Base-by-base conservation (phyloP, 2,329 filamentous ascomycete genomes). In the Xylariaceae sp. region DNA sequence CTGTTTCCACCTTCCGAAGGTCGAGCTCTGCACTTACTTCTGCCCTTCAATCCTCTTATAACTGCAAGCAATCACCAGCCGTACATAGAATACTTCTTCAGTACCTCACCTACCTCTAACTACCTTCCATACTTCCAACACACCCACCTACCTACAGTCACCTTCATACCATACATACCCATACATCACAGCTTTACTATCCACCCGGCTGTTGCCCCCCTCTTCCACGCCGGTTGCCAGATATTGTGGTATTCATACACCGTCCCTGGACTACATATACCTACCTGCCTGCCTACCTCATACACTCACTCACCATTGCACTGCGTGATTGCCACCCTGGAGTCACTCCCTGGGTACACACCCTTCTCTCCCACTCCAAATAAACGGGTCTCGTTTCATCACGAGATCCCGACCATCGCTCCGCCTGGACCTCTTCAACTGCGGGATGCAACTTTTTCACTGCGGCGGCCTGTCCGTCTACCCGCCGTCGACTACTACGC, bases 391-490 rank as follows among this genome's bases (percentile, higher is more conserved):
- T 47, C 44, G 42, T 41, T 39, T 36, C 30, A 42, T 38, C 30
- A 28, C 29, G 24, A 12, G 18, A 31, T 24, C 12, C 17, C 29
- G 24, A 8, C 16, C 26, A 19, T 36, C 43, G 39, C 39, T 22
- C 13, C 34, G 32, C 19, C 19, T 35, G 43, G 9, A 29, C 4
- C n/a, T 29, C 12, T 13, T n/a, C 4, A 15, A 19, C 18, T 22
- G 38, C 42, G 43, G 33, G 38, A 61, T 61, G 59, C 43, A 47
- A 31, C 39, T 37, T 29, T 41, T 35, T 8, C 45, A 44, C 35
- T 43, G 39, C 40, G 48, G 50, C 55, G 51, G 50, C 46, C 48
- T 53, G 50, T 42, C 53, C 52, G 52, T 51, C 50, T 46, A 35
- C 37, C 48, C 47, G 12, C 17, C 34, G 9, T 35, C 15, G 7